phyloP scores from a whole-genome alignment of 768 basidiomycete species.

The Russula compacta region DNA sequence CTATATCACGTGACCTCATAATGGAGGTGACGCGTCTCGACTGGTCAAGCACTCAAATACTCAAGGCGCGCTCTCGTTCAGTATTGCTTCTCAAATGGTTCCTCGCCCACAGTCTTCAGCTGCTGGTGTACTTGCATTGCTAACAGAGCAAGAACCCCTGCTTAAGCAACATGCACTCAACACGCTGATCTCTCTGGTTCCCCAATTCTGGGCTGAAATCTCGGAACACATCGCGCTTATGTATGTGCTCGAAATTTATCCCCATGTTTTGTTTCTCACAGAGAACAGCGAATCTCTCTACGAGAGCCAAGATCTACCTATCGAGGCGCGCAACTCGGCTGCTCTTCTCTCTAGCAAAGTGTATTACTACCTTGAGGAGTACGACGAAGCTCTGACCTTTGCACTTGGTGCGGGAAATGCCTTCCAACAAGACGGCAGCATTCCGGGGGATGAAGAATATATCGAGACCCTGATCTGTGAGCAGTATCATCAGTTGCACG shows the following conservation, averaged over 20 bases:
- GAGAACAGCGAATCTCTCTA: conserved; percentile 74
- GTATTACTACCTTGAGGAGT: conserved; percentile 93
- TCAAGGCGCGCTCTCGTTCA: conserved; percentile 7
- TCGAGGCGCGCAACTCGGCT: conserved; percentile 69
- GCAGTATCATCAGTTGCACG: conserved; percentile 28
- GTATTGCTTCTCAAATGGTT: conserved; percentile 42
- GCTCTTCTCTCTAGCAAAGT: conserved; percentile 95
- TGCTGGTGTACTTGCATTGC: conserved; percentile 84
- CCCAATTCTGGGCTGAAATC: conserved; percentile 98
- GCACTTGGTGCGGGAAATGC: conserved; percentile 84
- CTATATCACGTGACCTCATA: neutral
- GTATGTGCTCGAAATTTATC: conserved; percentile 40
- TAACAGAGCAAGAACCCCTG: conserved; percentile 78
- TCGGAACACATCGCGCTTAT: conserved; percentile 88
- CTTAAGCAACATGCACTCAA: conserved; percentile 90
- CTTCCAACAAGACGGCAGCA: conserved; percentile 67
- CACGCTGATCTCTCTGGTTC: conserved; percentile 71
- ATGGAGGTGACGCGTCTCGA: conserved; percentile 33
- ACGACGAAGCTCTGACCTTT: conserved; percentile 92
- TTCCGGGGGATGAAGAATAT: conserved; percentile 68
- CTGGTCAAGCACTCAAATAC: neutral
- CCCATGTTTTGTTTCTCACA: conserved; percentile 5
- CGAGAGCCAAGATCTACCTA: conserved; percentile 69
- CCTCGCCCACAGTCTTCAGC: conserved; percentile 68
- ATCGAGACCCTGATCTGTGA: conserved; percentile 90